A percentile compares a stretch with the other conserved stretches of the same genome.
Evolutionary conservation across 768 basidiomycete species (phyloP).

Genomic region (Lentinula sp.): DNA sequence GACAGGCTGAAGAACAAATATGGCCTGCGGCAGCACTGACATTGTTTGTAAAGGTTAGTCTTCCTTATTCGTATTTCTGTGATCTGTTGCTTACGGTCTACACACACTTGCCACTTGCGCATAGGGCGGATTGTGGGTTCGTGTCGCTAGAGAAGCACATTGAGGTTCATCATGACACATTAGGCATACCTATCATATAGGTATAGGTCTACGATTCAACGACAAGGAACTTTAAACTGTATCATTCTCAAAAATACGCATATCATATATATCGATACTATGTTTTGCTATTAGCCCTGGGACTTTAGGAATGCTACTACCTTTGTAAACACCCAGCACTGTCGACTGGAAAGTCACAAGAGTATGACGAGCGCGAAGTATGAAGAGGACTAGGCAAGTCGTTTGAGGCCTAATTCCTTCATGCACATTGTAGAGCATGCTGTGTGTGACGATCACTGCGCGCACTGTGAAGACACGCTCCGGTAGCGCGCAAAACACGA

Average conservation of each 20-base stretch:
- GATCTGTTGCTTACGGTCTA: not conserved
- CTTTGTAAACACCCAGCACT: no score
- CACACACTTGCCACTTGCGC: not conserved
- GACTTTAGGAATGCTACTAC: no score
- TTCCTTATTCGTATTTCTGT: not conserved
- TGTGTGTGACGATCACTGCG: no score
- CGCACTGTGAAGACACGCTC: no score
- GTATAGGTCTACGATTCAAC: not conserved
- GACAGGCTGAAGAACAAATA: constrained; percentile 51
- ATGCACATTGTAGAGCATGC: no score
- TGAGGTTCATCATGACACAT: not conserved
- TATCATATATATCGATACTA: not conserved
- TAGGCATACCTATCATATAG: not conserved
- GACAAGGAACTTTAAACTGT: not conserved
- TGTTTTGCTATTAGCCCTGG: not conserved
- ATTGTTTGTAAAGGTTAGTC: constrained; percentile 55
- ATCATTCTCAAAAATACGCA: not conserved
- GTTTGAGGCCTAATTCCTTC: no score
- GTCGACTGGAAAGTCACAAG: no score
- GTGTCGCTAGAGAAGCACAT: not conserved
- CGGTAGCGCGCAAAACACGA: not conserved
- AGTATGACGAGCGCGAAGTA: no score
- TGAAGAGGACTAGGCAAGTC: no score
- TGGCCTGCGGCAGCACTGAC: constrained; percentile 63
- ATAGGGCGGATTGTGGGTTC: constrained; percentile 4